Conservation (phyloP, 1,284 basidiomycete species). For the Ustilago trichophora region DNA sequence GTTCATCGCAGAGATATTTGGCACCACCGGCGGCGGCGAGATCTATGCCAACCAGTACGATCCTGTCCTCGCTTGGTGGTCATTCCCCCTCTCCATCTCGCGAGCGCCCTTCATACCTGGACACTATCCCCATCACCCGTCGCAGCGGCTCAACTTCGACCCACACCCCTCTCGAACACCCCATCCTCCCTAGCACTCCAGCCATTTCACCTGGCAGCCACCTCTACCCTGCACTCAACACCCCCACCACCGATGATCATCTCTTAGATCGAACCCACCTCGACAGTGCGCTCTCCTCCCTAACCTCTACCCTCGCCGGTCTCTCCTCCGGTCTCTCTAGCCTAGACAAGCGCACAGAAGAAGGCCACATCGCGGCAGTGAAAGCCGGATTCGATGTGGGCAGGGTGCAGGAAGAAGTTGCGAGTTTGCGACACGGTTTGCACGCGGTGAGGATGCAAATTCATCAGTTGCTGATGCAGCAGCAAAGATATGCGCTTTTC, state of each 20-base stretch:
- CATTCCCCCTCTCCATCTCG: constrained; percentile 12
- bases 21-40: constrained; percentile 23
- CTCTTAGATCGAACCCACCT: constrained; percentile 24
- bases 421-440: constrained; percentile 42
- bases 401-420: constrained; percentile 49
- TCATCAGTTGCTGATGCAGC: constrained; percentile 44
- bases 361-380: constrained; percentile 41
- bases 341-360: constrained; percentile 42
- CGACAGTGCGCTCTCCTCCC: constrained; percentile 22
- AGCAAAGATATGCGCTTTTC: constrained; percentile 44
- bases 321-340: constrained; percentile 15
- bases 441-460: constrained; percentile 53
- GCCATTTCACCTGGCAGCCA: constrained; percentile 3
- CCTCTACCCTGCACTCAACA: background rate
- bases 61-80: background rate
- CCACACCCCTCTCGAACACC: constrained; percentile 3
- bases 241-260: background rate
- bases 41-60: constrained; percentile 19
- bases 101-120: constrained; percentile 15
- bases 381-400: constrained; percentile 46
- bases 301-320: constrained; percentile 17
- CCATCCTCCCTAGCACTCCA: background rate
- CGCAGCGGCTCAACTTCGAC: constrained; percentile 1
- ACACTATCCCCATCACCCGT: background rate
- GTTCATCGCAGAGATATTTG: constrained; percentile 13